Conservation (phyloP, 148 eudicot species). For the Chenopodium suecicum region DNA sequence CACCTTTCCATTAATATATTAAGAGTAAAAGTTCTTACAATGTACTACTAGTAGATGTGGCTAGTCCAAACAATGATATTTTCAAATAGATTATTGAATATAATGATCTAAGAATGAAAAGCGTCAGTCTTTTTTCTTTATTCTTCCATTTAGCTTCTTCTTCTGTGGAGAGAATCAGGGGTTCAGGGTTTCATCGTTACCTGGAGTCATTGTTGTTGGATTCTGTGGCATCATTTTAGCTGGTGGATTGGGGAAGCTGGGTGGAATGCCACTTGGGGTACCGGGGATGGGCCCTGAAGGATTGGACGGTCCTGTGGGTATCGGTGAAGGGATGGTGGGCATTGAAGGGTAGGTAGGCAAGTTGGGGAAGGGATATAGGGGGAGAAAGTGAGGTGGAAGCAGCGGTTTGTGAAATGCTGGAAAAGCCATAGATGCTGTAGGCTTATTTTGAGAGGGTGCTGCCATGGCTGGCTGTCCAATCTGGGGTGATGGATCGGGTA, state of each 20-base stretch:
- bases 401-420: slow-evolving; percentile 29
- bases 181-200: slow-evolving; percentile 10
- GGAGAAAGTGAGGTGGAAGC: slow-evolving; percentile 30
- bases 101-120: neutral
- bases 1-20: neutral
- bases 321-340: neutral
- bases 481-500: neutral
- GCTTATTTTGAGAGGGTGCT: neutral
- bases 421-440: slow-evolving; percentile 4
- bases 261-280: slow-evolving; percentile 13
- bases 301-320: slow-evolving; percentile 2
- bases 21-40: slow-evolving; percentile 8
- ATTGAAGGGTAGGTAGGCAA: slow-evolving; percentile 20
- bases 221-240: neutral
- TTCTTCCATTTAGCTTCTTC: neutral
- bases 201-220: slow-evolving; percentile 6
- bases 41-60: slow-evolving; percentile 7
- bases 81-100: slow-evolving; percentile 9
- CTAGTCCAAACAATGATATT: neutral
- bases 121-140: neutral
- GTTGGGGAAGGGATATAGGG: slow-evolving; percentile 24
- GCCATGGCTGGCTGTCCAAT: slow-evolving; percentile 4
- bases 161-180: neutral
- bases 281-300: slow-evolving; percentile 2
- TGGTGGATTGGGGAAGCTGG: slow-evolving; percentile 6